Conservation (phyloP, 2,329 filamentous ascomycete species). For the Ophioceras dolichostomum region DNA sequence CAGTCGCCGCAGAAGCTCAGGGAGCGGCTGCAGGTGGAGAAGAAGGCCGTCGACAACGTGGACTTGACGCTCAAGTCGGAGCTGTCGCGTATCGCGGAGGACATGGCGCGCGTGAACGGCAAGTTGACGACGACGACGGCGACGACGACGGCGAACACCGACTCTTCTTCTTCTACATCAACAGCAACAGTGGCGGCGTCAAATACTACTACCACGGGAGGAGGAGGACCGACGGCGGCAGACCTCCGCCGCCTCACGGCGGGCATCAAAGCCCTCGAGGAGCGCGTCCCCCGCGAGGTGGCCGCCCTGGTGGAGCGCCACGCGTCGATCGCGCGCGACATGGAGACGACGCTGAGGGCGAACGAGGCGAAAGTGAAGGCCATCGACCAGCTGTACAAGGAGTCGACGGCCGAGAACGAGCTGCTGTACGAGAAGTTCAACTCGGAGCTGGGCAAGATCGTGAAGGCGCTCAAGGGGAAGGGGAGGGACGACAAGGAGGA, state of each 20-base stretch:
- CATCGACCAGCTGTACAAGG: slow-evolving; percentile 80
- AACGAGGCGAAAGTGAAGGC: slow-evolving; percentile 68
- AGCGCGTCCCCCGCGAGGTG: slow-evolving; percentile 47
- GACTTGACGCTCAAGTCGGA: slow-evolving; percentile 63
- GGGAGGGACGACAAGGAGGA: slow-evolving; percentile 71
- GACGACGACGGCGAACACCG: slow-evolving; percentile 12
- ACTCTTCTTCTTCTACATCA: no score
- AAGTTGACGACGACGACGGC: slow-evolving; percentile 6
- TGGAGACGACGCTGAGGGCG: slow-evolving; percentile 59
- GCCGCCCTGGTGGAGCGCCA: slow-evolving; percentile 49
- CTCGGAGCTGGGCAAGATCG: slow-evolving; percentile 73
- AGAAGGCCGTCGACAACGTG: slow-evolving; percentile 57
- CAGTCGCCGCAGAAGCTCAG: slow-evolving; percentile 66
- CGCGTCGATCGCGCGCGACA: slow-evolving; percentile 52
- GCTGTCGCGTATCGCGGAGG: slow-evolving; percentile 66
- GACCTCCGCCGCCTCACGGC: slow-evolving; percentile 38
- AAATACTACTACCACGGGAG: no score
- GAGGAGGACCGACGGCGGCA: no score
- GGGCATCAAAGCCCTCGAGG: slow-evolving; percentile 55
- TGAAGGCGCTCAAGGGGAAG: slow-evolving; percentile 60
- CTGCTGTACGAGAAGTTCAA: slow-evolving; percentile 88
- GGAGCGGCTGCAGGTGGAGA: slow-evolving; percentile 75
- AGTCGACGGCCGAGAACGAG: slow-evolving; percentile 83
- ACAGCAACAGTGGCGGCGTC: no score
- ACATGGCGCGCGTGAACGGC: slow-evolving; percentile 50